Evolutionary conservation across 1,139 yeast species (phyloP).

Genomic region (Kodamaea arcana): DNA sequence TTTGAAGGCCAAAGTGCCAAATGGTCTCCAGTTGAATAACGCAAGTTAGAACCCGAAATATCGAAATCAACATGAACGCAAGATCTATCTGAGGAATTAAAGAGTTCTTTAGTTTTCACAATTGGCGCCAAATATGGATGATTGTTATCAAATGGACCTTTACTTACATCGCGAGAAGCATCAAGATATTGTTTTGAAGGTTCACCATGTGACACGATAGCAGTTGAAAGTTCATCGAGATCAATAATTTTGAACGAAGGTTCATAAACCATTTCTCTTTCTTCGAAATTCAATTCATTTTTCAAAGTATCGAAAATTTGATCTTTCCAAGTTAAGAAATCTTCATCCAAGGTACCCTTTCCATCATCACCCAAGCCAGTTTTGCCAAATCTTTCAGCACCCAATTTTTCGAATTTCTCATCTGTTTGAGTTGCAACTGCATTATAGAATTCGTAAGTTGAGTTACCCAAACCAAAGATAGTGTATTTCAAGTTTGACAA

Average conservation of each 20-base stretch:
- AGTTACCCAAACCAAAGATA: constrained; percentile 88
- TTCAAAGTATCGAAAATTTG: constrained; percentile 62
- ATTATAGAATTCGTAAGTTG: constrained; percentile 88
- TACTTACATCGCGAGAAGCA: constrained; percentile 34
- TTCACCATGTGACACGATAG: constrained; percentile 74
- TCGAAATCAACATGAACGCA: constrained; percentile 93
- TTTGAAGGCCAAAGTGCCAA: constrained; percentile 94
- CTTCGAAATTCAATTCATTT: constrained; percentile 62
- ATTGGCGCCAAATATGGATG: constrained; percentile 85
- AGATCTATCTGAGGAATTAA: constrained; percentile 59
- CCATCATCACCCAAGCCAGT: constrained; percentile 96
- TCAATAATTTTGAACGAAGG: constrained; percentile 59
- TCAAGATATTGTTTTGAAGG: constrained; percentile 62
- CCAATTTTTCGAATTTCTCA: constrained; percentile 50
- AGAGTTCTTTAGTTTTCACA: constrained; percentile 60
- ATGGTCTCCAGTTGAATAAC: constrained; percentile 94
- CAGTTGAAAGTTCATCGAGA: constrained; percentile 26
- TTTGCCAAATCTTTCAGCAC: constrained; percentile 67
- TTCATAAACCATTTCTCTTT: constrained; percentile 72
- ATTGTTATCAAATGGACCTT: constrained; percentile 79
- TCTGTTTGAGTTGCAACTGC: constrained; percentile 68
- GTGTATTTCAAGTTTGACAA: constrained; percentile 64
- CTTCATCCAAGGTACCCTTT: constrained; percentile 91
- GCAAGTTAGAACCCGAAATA: constrained; percentile 65
- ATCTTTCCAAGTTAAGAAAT: constrained; percentile 91